Conservation (phyloP, 768 basidiomycete genomes). For the Mycena leptocephala region DNA sequence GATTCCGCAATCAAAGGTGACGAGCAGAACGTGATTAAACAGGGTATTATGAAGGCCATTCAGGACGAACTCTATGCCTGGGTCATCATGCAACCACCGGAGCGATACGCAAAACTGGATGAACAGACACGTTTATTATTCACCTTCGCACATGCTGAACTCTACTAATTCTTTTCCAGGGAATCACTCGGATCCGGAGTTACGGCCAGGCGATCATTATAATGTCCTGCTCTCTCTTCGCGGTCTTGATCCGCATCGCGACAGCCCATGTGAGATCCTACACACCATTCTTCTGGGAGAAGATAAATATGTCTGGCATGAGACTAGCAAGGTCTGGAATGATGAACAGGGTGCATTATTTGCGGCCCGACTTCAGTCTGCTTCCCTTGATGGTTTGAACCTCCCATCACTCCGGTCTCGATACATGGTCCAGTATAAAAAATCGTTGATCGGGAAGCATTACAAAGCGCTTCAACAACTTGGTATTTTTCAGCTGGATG, state of each 20-base stretch:
- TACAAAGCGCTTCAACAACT: slow-evolving; percentile 51
- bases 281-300: slow-evolving; percentile 45
- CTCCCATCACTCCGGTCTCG: slow-evolving; percentile 40
- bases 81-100: slow-evolving; percentile 7
- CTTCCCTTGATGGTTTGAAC: slow-evolving; percentile 45
- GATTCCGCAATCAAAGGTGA: not conserved
- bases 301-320: slow-evolving; percentile 52
- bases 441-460: slow-evolving; percentile 54
- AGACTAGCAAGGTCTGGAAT: slow-evolving; percentile 39
- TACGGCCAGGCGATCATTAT: slow-evolving; percentile 12
- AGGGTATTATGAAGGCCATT: not conserved
- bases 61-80: not conserved
- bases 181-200: not conserved
- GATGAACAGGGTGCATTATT: slow-evolving; percentile 41
- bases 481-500: slow-evolving; percentile 45
- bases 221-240: not conserved
- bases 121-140: not conserved
- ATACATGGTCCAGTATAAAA: slow-evolving; percentile 54
- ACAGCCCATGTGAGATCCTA: slow-evolving; percentile 4
- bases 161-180: too few relatives aligned
- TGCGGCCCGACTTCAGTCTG: slow-evolving; percentile 43
- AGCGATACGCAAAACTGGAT: not conserved
- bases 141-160: too few relatives aligned
- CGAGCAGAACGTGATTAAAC: not conserved
- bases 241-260: slow-evolving; percentile 2